Evolutionary conservation across 495 filamentous ascomycete genomes (phyloP), one percentile per base, ranked within the genome.

Genomic region (Tetracladium marchalianum): DNA sequence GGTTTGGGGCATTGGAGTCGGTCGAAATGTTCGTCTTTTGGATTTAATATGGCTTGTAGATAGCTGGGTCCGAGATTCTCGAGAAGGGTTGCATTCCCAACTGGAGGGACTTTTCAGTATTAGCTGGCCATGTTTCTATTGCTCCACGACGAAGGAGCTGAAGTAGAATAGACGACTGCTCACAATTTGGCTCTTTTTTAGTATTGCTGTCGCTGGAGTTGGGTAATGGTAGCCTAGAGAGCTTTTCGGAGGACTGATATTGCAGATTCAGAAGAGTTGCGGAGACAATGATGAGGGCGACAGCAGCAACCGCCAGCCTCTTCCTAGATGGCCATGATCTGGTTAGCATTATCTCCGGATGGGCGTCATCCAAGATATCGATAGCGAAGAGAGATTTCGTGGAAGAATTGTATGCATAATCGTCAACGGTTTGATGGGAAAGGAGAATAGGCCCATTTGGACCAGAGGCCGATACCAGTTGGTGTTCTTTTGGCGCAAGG

Each of bases 41-140:
- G 47, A 38, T 55, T 41, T 31, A 61, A 41, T 32, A 64, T 62
- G 18, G 61, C 61, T 46, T 53, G 46, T 43, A 62, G 43, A 41
- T 62, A 64, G 31, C 46, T 17, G 15, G 57, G 49, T 48, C 49
- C 53, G 19, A 45, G 35, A 17, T 13, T 16, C 42, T 56, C 22
- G 13, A 59, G 51, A 11, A 54, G 33, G 11, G 53, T 59, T 5
- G 37, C 17, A 34, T 59, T 54, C 40, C 46, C 44, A 31, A 45
- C 50, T 46, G 46, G 8, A 45, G 41, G 44, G 1, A 35, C 35
- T 12, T 41, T 39, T 41, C 15, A 17, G 35, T 16, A 35, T 44
- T 38, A 47, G 45, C 31, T 41, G 18, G 37, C 2, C 2, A 38
- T 13, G 31, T 41, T 3, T 27, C 22, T 27, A 27, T 27, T 7